phyloP scores from a whole-genome alignment of 106 monocot species.

The Ottelia alismoides region DNA sequence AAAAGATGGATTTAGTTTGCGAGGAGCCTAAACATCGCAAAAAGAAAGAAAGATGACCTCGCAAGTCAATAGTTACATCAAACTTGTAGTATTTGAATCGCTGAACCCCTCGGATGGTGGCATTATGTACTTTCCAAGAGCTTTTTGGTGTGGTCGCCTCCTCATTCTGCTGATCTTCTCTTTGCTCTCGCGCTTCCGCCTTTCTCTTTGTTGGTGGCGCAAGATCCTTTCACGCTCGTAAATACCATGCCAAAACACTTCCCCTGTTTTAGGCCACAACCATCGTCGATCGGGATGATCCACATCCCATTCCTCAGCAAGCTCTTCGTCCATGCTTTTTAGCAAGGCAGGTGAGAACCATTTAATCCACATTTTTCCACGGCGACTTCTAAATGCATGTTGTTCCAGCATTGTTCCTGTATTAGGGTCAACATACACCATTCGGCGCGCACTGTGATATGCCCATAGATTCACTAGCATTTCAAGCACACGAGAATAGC shows the following conservation, averaged over 20 bases:
- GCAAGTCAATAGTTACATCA: too few species aligned
- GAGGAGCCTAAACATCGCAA: too few species aligned
- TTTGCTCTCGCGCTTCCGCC: conserved; percentile 34
- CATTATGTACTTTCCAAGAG: conserved; percentile 59
- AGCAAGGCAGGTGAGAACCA: conserved; percentile 58
- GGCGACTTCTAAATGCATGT: conserved; percentile 33
- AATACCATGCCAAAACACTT: conserved; percentile 65
- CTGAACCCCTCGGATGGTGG: conserved; percentile 37
- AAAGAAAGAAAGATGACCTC: too few species aligned
- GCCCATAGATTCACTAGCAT: conserved; percentile 75
- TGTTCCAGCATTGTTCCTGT: conserved; percentile 64
- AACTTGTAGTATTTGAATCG: conserved; percentile 24
- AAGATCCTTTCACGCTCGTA: conserved; percentile 51
- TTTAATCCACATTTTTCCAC: conserved; percentile 49
- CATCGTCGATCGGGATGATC: conserved; percentile 27
- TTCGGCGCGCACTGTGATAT: conserved; percentile 56
- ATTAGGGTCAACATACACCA: conserved; percentile 49
- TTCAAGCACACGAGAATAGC: conserved; percentile 64
- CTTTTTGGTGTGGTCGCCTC: conserved; percentile 52
- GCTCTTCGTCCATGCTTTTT: too few species aligned
- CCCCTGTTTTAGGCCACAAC: conserved; percentile 66
- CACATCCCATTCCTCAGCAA: conserved; percentile 49
- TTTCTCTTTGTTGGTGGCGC: conserved; percentile 45
- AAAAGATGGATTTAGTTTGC: too few species aligned
- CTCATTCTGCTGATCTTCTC: conserved; percentile 65